Conservation (phyloP, 257 asterid genomes). For the Datura wrightii region DNA sequence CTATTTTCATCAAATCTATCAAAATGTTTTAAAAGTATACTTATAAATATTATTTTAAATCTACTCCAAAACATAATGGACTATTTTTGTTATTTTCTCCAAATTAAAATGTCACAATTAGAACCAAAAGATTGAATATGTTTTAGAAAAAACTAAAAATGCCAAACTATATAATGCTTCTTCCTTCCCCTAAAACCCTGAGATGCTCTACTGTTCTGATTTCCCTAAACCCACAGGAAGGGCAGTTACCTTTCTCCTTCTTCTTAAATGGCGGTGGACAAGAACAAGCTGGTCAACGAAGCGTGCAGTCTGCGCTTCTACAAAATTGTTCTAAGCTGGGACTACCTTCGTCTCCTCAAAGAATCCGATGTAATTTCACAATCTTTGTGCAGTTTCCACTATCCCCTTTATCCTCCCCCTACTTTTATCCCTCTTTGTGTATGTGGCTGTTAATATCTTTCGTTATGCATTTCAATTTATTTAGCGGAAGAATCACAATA, state of each 20-base stretch:
- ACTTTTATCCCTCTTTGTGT: background rate
- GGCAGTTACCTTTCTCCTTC: background rate
- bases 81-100: too few species aligned
- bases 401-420: too few species aligned
- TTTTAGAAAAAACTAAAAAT: background rate
- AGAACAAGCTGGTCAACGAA: constrained; percentile 67
- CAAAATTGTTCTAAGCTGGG: constrained; percentile 88
- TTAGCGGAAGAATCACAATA: constrained; percentile 46
- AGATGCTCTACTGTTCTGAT: too few species aligned
- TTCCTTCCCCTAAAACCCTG: background rate
- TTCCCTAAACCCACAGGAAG: constrained; percentile 10
- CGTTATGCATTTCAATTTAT: background rate
- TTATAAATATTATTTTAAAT: too few species aligned
- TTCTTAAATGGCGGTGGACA: constrained; percentile 71
- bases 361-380: constrained; percentile 56
- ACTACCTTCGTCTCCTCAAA: constrained; percentile 69
- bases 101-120: too few species aligned
- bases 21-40: too few species aligned
- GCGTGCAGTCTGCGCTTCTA: constrained; percentile 66
- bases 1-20: too few species aligned
- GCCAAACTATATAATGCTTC: background rate
- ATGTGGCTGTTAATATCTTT: constrained; percentile 11
- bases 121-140: too few species aligned
- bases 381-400: background rate
- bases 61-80: too few species aligned